A percentile compares a stretch with the other conserved stretches of the same genome.
Evolutionary conservation across 192 early-diverging fungal genomes (phyloP).

Genomic region (Backusella australiensis): DNA sequence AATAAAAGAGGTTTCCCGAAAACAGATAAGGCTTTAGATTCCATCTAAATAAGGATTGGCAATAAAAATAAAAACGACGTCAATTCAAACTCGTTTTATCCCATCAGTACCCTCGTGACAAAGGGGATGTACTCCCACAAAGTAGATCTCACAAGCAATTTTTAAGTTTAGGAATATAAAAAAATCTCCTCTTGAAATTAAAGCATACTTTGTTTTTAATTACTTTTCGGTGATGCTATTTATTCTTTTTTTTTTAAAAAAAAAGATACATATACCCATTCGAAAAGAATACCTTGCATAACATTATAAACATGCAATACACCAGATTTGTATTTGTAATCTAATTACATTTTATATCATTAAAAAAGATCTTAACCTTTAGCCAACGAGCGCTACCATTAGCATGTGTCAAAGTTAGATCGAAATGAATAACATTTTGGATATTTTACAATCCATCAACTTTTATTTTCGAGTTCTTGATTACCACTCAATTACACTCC

Average conservation of each 20-base stretch:
- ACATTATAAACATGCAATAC: not conserved
- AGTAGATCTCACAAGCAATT: slow-evolving; percentile 1
- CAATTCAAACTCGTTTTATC: slow-evolving; percentile 7
- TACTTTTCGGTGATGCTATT: not conserved
- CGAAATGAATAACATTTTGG: not conserved
- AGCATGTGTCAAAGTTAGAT: not conserved
- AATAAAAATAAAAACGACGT: slow-evolving; percentile 7
- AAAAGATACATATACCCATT: not conserved
- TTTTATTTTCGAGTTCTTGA: not conserved
- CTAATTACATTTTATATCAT: not conserved
- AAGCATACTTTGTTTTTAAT: not conserved
- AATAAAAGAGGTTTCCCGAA: not conserved
- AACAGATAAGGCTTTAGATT: not conserved
- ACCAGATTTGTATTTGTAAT: not conserved
- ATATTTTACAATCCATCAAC: not conserved
- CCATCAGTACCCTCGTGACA: not conserved
- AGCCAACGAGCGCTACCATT: not conserved
- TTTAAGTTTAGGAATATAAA: not conserved
- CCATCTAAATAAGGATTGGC: slow-evolving; percentile 4
- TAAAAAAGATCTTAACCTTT: not conserved
- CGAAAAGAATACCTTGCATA: not conserved
- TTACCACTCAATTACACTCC: not conserved
- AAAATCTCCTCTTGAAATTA: slow-evolving; percentile 1
- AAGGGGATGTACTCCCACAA: slow-evolving; percentile 2
- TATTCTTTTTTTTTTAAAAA: not conserved